Conservation (phyloP, 2,329 filamentous ascomycete species). For the Xylariales sp. region DNA sequence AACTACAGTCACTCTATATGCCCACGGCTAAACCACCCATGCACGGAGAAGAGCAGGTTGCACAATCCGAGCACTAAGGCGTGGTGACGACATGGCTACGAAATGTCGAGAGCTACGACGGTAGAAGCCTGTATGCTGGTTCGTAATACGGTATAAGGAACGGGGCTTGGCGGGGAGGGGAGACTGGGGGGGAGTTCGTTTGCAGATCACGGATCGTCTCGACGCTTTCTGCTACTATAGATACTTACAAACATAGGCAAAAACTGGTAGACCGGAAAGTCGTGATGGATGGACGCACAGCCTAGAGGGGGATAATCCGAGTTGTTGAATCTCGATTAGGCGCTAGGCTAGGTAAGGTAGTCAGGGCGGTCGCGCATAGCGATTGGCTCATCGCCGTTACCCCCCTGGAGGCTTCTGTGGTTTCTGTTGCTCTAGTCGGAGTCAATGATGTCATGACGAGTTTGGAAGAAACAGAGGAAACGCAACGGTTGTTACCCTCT, state of each 20-base stretch:
- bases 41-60: neutral
- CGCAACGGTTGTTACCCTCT: neutral
- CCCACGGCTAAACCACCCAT: neutral
- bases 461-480: constrained; percentile 1
- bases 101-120: neutral
- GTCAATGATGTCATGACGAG: constrained; percentile 28
- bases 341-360: neutral
- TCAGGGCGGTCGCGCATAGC: constrained; percentile 10
- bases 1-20: neutral
- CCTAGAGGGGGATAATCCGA: neutral
- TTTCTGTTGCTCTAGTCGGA: neutral
- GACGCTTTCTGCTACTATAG: neutral
- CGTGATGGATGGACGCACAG: constrained; percentile 6
- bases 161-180: constrained; percentile 21
- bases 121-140: neutral
- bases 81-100: constrained; percentile 34
- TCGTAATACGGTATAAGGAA: neutral
- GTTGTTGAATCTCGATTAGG: no score
- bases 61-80: constrained; percentile 10
- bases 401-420: constrained; percentile 17
- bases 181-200: constrained; percentile 6
- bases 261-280: constrained; percentile 10
- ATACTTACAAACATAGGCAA: neutral
- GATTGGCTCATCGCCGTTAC: constrained; percentile 15
- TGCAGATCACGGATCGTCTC: constrained; percentile 21